Base-by-base conservation (phyloP, 148 eudicot genomes). In the Pharnaceum exiguum region DNA sequence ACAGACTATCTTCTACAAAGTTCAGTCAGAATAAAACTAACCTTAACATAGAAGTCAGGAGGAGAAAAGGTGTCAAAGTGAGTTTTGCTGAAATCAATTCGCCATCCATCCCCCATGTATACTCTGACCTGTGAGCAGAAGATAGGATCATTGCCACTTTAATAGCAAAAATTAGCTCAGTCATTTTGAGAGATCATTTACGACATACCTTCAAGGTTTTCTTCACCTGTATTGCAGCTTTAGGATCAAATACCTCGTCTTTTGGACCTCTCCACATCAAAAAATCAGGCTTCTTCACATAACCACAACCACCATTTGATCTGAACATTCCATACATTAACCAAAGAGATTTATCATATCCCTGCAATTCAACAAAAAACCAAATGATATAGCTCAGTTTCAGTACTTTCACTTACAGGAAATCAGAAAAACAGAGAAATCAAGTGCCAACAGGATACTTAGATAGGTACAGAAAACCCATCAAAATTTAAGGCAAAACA, bases 51-150 rank as follows among this genome's bases (percentile, higher is more conserved):
- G 57, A 88, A 88, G 65, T 88, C 96, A 31, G 93, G 96, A 8
- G 96, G 96, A n/a, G 91, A 88, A 67, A 71, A 82, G 37, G 79
- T 32, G 57, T 88, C 96, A 31, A 88, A 88, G 55, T 88, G 89
- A 31, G 84, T 88, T 32, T 74, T 81, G 62, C 77, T 78, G 58
- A 82, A 88, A 82, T 88, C 93, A 51, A 70, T 17, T 46, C 84
- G 82, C 96, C 96, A 88, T 30, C 96, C 96, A 43, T 85, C 80
- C 23, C 96, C 93, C 89, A 85, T 67, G 71, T 82, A 88, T 23
- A 85, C 81, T 24, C 68, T 68, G 25, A 85, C 86, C 95, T 86
- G 75, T 61, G 55, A 59, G 27, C 23, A 30, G 5, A 49, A 16
- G 51, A 19, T 19, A 37, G 48, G 23, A 19, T 48, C 59, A 24